Evolutionary conservation across 2,329 filamentous ascomycete genomes (phyloP).

Genomic region (Ploettnerulaceae sp.): DNA sequence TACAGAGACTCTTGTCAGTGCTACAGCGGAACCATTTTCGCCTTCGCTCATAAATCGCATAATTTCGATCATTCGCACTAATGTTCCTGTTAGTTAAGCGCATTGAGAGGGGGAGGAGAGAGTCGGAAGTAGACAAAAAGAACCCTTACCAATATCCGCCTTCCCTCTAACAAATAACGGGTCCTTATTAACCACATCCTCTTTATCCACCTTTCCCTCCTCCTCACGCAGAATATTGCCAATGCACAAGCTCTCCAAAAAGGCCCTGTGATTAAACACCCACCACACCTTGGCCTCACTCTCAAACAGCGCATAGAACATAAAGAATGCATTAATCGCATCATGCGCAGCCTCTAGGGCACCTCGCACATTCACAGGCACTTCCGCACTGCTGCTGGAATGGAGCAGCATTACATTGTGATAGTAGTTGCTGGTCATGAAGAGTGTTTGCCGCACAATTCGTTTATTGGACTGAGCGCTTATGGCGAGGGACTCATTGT

Average conservation of each 20-base stretch:
- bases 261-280: conserved; percentile 78
- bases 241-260: conserved; percentile 65
- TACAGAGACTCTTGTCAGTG: conserved; percentile 54
- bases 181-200: conserved; percentile 45
- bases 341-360: conserved; percentile 73
- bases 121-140: neutral
- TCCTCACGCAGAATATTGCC: conserved; percentile 54
- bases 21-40: conserved; percentile 53
- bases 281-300: conserved; percentile 75
- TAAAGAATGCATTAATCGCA: conserved; percentile 69
- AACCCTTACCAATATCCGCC: conserved; percentile 53
- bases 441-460: conserved; percentile 68
- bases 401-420: conserved; percentile 79
- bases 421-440: conserved; percentile 76
- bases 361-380: conserved; percentile 60
- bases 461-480: conserved; percentile 54
- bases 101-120: neutral
- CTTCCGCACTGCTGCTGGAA: conserved; percentile 59
- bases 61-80: conserved; percentile 59
- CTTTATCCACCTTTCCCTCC: conserved; percentile 41
- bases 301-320: conserved; percentile 64
- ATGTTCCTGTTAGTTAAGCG: neutral
- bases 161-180: conserved; percentile 56
- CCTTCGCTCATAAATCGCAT: conserved; percentile 54
- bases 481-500: conserved; percentile 55